These are phyloP conservation scores for Neofusicoccum ribis DNA, from an alignment of 2,329 filamentous ascomycete genomes.

Conservation along the genomic window DNA sequence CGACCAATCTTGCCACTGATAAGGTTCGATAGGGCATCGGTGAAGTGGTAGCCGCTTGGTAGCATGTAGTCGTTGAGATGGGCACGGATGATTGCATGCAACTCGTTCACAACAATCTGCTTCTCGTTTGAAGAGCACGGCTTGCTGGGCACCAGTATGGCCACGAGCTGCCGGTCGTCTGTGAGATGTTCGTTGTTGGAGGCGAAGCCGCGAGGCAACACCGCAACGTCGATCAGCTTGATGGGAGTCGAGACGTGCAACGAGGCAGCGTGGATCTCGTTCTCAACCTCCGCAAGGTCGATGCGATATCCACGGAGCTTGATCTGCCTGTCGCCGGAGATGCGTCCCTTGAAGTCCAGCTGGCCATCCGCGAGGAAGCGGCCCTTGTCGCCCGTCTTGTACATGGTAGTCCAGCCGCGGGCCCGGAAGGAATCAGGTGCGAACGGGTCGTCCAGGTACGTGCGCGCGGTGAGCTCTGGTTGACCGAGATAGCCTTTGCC, in stretches of 20 bases:
- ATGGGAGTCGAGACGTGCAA: conserved; percentile 27
- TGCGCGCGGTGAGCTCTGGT: conserved; percentile 22
- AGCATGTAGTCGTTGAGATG: conserved; percentile 11
- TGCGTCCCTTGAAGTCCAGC: conserved; percentile 40
- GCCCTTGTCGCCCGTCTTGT: conserved; percentile 45
- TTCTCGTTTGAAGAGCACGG: background rate
- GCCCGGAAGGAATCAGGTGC: conserved; percentile 15
- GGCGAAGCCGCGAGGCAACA: conserved; percentile 25
- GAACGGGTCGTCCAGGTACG: conserved; percentile 29
- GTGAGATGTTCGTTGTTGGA: background rate
- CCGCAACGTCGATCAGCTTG: conserved; percentile 28
- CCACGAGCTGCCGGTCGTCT: conserved; percentile 29
- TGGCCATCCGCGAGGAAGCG: conserved; percentile 35
- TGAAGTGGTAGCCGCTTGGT: conserved; percentile 4
- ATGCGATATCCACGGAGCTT: conserved; percentile 50
- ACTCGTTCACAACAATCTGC: conserved; percentile 29
- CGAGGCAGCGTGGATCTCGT: conserved; percentile 1
- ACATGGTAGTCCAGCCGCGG: conserved; percentile 31
- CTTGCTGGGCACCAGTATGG: conserved; percentile 38
- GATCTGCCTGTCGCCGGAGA: conserved; percentile 46
- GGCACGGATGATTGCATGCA: conserved; percentile 37
- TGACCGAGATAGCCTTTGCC: conserved; percentile 37
- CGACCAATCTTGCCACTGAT: conserved; percentile 5
- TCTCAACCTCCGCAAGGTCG: conserved; percentile 51
- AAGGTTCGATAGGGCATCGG: background rate